Base-by-base conservation (phyloP, 441 rosid species). In the Iberis amara region DNA sequence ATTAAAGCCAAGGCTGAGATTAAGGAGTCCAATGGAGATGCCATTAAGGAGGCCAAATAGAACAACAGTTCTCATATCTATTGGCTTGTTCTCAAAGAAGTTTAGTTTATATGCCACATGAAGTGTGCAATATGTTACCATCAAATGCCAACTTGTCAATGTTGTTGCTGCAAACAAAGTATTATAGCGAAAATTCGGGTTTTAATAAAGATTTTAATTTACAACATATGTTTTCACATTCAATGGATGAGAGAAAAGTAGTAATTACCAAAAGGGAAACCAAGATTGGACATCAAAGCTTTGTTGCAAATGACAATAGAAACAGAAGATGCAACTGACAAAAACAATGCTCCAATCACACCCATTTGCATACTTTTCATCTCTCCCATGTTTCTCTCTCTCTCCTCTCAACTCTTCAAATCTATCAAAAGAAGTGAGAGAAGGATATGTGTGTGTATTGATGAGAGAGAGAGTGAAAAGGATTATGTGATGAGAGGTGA, bases 271-370 rank as follows among this genome's bases (percentile, higher is more conserved):
- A 92, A 92, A 36, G 95, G 96, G 76, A 92, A 92, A 67, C 98
- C 96, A 14, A 92, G 94, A 64, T 88, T 82, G 76, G 94, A 82
- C 96, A 92, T 92, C 66, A 92, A 69, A 73, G 98, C 98, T 77
- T 92, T 92, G 78, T 92, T 92, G 81, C 98, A 88, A 11, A 91
- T 88, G 61, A 88, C 98, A 70, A 92, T 88, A 60, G 98, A 88
- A 47, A 92, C 96, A 28, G 98, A 92, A 51, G 96, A 92, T 47
- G 95, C 96, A 62, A 92, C 96, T 6, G 98, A 92, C 13, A 92
- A 82, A 58, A 92, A 86, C 69, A 92, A 76, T 32, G 98, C 96
- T 33, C 98, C 96, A 26, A 84, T 68, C 36, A 92, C 86, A 28
- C 98, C 96, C 76, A 88, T 63, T 68, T 81, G 94, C 73, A 83